These are phyloP conservation scores for Bacidia rubella DNA, from an alignment of 495 filamentous ascomycete species.

Conservation along the genomic window DNA sequence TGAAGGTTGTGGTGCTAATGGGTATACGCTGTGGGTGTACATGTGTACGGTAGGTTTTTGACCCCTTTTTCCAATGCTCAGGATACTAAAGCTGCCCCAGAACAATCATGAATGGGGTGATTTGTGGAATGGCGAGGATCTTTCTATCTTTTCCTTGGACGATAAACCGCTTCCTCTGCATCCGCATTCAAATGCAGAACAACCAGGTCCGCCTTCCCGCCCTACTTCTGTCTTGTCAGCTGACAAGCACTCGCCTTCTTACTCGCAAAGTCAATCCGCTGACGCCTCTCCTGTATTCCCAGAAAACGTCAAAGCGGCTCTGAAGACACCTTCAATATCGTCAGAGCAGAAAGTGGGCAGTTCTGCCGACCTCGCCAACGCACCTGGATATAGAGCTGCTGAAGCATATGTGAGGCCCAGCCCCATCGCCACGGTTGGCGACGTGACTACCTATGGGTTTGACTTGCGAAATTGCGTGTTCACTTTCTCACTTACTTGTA, in stretches of 20 bases:
- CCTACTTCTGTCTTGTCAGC: conserved; percentile 26
- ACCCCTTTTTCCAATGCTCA: conserved; percentile 23
- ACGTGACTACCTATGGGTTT: conserved; percentile 55
- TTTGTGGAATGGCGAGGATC: conserved; percentile 93
- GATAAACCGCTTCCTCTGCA: conserved; percentile 55
- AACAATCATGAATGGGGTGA: conserved; percentile 88
- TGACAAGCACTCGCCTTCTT: conserved; percentile 42
- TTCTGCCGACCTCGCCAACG: conserved; percentile 37
- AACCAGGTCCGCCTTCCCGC: conserved; percentile 17
- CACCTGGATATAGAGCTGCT: conserved; percentile 70
- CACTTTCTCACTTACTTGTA: conserved; percentile 46
- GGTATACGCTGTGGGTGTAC: conserved; percentile 86
- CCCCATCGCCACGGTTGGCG: conserved; percentile 61
- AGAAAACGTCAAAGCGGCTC: conserved; percentile 54
- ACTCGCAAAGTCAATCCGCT: conserved; percentile 42
- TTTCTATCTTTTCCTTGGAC: conserved; percentile 77
- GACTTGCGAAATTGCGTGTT: conserved; percentile 67
- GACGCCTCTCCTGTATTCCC: conserved; percentile 48
- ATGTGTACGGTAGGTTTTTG: conserved; percentile 49
- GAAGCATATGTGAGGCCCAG: conserved; percentile 85
- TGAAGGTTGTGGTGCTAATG: conserved; percentile 66
- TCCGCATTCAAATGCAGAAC: conserved; percentile 18
- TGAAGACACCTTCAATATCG: conserved; percentile 60
- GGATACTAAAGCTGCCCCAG: conserved; percentile 20
- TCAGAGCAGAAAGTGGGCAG: conserved; percentile 34